Evolutionary conservation across 345 rosid genomes (phyloP), one percentile per base, ranked within the genome.

Genomic region (Camelina sativa): DNA sequence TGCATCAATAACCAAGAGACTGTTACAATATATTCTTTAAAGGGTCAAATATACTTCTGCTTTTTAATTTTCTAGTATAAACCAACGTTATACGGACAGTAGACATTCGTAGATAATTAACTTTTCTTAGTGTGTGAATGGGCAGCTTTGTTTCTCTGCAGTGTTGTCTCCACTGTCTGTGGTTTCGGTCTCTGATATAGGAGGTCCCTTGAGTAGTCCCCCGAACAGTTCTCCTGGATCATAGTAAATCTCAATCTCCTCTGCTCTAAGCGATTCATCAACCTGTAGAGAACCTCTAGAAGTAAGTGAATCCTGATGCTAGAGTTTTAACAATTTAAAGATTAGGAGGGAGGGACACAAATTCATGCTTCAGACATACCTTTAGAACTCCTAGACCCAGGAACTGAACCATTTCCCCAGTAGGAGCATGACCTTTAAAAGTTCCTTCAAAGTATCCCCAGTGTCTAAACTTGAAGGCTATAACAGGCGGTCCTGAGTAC

Each of bases 381-480:
- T 89, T 88, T 68, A 93, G 80, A 59, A 85, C 82, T 59, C 86
- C 96, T 4, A 91, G 20, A 7, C 96, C 97, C 20, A 65, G 62
- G 80, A 93, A 87, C 69, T 89, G 80, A 34, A 83, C 87, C 78
- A 30, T 83, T 62, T 89, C 85, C 15, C 94, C 94, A 0, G 90
- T 88, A 22, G 94, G 90, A 69, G 88, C 88, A 70, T 91, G 94
- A 4, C 85, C 87, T 70, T 85, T 86, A 65, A 76, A 93, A 65
- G 85, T 85, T 8, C 94, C 97, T 76, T 88, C 92, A 74, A 87
- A 93, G 82, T 82, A 82, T 20, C 96, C 97, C 96, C 97, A 91
- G 25, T 88, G 97, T 86, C 96, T 84, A 73, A 88, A 93, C 83
- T 91, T 91, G 83, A 76, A 91, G 58, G 92, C 68, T 59, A 91